Evolutionary conservation across 2,329 filamentous ascomycete genomes (phyloP).

Genomic region (Trichophyton benhamiae): DNA sequence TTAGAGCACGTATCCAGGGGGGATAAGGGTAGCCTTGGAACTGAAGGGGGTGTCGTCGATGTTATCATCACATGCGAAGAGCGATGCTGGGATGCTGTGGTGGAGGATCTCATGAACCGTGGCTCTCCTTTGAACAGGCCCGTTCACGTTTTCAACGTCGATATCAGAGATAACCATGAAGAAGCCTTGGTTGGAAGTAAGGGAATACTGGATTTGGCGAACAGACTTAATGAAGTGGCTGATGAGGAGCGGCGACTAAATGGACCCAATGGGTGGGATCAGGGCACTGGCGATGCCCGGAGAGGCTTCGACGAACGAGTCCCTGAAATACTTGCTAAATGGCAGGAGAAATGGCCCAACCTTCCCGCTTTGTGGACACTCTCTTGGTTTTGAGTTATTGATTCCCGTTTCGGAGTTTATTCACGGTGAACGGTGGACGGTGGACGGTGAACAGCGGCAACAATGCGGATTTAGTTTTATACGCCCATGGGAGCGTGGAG

Average conservation of each 20-base stretch:
- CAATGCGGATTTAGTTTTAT: background rate
- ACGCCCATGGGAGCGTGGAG: background rate
- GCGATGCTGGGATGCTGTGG: conserved; percentile 92
- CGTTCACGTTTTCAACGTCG: conserved; percentile 95
- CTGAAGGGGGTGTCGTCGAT: conserved; percentile 82
- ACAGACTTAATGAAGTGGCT: conserved; percentile 70
- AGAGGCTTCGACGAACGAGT: conserved; percentile 83
- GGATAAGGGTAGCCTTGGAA: conserved; percentile 65
- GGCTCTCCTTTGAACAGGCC: conserved; percentile 79
- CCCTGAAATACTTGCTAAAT: conserved; percentile 77
- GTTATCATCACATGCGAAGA: conserved; percentile 96
- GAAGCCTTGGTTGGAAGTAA: conserved; percentile 82
- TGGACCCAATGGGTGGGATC: conserved; percentile 56
- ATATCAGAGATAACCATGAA: conserved; percentile 97
- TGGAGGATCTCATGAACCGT: conserved; percentile 80
- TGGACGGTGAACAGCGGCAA: background rate
- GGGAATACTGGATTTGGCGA: conserved; percentile 82
- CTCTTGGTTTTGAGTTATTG: conserved; percentile 66
- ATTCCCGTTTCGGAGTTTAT: background rate
- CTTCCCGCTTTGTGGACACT: conserved; percentile 87
- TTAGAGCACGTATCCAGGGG: conserved; percentile 56
- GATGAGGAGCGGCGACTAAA: conserved; percentile 58
- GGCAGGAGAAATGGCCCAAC: conserved; percentile 92
- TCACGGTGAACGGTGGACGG: background rate
- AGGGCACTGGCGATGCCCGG: conserved; percentile 53